phyloP scores from a whole-genome alignment of 441 rosid species.

The Codiaeum variegatum region DNA sequence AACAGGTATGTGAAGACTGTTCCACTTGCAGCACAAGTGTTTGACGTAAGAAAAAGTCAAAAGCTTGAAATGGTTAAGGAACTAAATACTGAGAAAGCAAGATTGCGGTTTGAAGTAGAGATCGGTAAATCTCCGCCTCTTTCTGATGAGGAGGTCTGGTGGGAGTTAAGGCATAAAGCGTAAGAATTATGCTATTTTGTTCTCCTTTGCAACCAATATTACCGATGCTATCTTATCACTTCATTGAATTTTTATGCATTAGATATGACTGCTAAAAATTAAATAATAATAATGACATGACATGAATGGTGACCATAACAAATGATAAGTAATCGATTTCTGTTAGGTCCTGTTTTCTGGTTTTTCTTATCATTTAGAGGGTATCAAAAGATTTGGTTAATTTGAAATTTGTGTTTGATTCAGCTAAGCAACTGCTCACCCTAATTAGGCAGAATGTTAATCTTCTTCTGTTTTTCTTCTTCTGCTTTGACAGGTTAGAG shows the following conservation, averaged over 20 bases:
- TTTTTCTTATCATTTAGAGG: background rate
- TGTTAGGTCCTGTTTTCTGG: too few relatives aligned
- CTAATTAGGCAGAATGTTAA: background rate
- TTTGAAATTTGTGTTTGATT: background rate
- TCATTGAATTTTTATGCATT: background rate
- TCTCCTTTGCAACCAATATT: slow-evolving; percentile 4
- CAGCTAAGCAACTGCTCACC: background rate
- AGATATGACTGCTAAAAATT: background rate
- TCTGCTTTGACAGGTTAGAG: slow-evolving; percentile 61
- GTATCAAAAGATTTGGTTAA: background rate
- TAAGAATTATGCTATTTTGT: slow-evolving; percentile 38
- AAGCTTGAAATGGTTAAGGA: slow-evolving; percentile 87
- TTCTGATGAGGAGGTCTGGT: slow-evolving; percentile 84
- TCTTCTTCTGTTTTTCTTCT: slow-evolving; percentile 16
- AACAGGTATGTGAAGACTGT: slow-evolving; percentile 86
- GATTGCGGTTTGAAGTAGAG: slow-evolving; percentile 77
- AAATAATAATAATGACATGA: background rate
- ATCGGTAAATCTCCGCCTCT: slow-evolving; percentile 96
- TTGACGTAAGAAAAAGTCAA: slow-evolving; percentile 80
- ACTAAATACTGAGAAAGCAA: slow-evolving; percentile 63
- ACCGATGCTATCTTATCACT: background rate
- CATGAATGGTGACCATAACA: too few relatives aligned
- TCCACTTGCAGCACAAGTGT: slow-evolving; percentile 84
- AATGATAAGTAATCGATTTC: too few relatives aligned
- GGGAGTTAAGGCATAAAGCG: slow-evolving; percentile 91